Percentiles rank a stretch among this genome's conserved stretches.
phyloP scores from a whole-genome alignment of 2,329 filamentous ascomycete genomes.

The Chrysosporium keratinophilum region DNA sequence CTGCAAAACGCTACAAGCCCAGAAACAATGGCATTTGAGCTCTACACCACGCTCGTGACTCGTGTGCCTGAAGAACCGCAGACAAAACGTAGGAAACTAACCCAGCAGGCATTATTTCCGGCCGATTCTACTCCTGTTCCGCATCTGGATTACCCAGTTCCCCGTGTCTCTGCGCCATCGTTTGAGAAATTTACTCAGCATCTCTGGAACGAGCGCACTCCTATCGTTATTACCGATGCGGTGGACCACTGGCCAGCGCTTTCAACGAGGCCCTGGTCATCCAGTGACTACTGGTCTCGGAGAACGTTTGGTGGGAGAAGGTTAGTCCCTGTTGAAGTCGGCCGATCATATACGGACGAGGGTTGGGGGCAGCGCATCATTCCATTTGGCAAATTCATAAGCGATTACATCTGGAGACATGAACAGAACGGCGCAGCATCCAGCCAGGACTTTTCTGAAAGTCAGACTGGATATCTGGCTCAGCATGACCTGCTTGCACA shows the following conservation, averaged over 20 bases:
- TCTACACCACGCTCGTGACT: constrained; percentile 7
- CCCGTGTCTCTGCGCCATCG: constrained; percentile 38
- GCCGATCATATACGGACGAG: constrained; percentile 75
- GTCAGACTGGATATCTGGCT: constrained; percentile 65
- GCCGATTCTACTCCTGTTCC: constrained; percentile 26
- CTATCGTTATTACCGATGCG: constrained; percentile 59
- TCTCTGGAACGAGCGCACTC: constrained; percentile 42
- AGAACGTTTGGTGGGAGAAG: constrained; percentile 66
- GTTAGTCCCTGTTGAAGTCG: constrained; percentile 76
- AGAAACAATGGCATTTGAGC: constrained; percentile 8
- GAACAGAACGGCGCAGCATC: constrained; percentile 1
- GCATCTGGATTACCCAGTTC: constrained; percentile 29
- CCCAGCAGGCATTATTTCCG: constrained; percentile 24
- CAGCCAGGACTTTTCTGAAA: constrained; percentile 9
- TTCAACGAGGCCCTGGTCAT: constrained; percentile 57
- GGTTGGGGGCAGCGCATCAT: constrained; percentile 77
- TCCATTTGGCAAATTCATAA: constrained; percentile 60
- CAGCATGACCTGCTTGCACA: constrained; percentile 83
- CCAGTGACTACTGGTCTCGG: constrained; percentile 61
- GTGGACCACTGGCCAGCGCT: constrained; percentile 68
- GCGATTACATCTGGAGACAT: constrained; percentile 44
- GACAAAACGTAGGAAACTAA: constrained; percentile 27
- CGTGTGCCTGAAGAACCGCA: constrained; percentile 7
- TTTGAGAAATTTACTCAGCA: constrained; percentile 54
- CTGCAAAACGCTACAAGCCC: constrained; percentile 21